Base-by-base conservation (phyloP, 2,329 filamentous ascomycete species). In the Magnaporthiopsis incrustans region DNA sequence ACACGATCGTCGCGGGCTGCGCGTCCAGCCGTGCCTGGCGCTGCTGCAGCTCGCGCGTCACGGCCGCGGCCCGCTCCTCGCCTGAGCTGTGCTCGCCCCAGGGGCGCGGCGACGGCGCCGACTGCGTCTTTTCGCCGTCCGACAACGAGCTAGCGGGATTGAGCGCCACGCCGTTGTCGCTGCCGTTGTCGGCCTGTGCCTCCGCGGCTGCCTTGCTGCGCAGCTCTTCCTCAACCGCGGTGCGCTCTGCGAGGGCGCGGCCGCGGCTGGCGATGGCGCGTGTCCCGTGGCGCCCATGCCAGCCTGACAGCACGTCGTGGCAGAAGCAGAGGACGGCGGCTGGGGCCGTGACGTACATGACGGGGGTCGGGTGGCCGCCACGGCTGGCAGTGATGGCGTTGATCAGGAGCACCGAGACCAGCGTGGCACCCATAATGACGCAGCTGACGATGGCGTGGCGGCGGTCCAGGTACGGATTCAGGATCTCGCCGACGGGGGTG, bases 401-500 rank as follows among this genome's bases (percentile, higher is more conserved):
- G 33, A 91, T 71, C 0, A 81, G 84, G 1, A 91, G 76, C 0
- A 92, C 77, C 0, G 87, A 86, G 64, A 90, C 77, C 30, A 92
- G 79, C 0, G 88, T 89, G 0, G 78, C 79, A 1, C 85, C 81
- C 87, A 92, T 91, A 64, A 91, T 78, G 6, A 85, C 67, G 0
- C 81, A 84, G 1, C 88, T 88, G 64, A 90, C 87, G 0, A 78
- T 76, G 0, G 89, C 89, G 11, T 88, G 85, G 3, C 78, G 76
- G 67, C 85, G 89, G 70, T 92, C 89, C 0, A 91, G 73, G 65
- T 88, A 91, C 0, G 89, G 89, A 67, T 91, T 90, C 82, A 91
- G 83, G 69, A 91, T 89, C 69, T 91, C 88, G 67, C 89, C 87
- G 65, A 84, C 74, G 32, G 85, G 81, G 10, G 80, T 75, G 35